phyloP scores from a whole-genome alignment of 2,329 filamentous ascomycete species.

The Aspergillus sp. region DNA sequence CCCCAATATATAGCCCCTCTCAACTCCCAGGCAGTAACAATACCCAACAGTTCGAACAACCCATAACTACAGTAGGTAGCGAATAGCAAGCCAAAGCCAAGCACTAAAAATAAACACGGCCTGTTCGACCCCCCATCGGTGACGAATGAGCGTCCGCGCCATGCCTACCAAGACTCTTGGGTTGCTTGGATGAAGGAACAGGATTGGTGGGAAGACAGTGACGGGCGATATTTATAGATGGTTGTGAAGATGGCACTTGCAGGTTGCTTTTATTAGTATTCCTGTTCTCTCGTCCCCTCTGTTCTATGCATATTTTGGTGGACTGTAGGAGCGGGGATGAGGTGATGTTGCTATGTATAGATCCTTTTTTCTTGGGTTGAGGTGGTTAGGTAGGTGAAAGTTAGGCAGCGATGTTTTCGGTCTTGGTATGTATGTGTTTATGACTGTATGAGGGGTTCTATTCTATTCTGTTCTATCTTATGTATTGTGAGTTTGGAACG shows the following conservation, averaged over 20 bases:
- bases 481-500: too few relatives aligned
- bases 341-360: background rate
- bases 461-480: too few relatives aligned
- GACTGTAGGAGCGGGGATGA: too few relatives aligned
- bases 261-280: background rate
- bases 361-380: background rate
- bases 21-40: background rate
- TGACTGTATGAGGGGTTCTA: too few relatives aligned
- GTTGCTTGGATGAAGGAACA: background rate
- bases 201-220: background rate
- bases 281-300: too few relatives aligned
- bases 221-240: background rate
- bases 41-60: background rate
- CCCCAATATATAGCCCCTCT: background rate
- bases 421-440: background rate
- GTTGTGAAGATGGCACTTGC: background rate
- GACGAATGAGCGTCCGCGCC: background rate
- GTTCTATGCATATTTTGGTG: too few relatives aligned
- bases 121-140: background rate
- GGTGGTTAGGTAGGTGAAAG: background rate
- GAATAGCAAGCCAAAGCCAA: too few relatives aligned
- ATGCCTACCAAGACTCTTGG: background rate
- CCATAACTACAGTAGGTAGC: background rate
- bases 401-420: background rate
- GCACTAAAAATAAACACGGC: constrained; percentile 11